These are phyloP conservation scores for Fraxinus quadrangulata DNA, from an alignment of 257 asterid genomes.

Conservation along the genomic window DNA sequence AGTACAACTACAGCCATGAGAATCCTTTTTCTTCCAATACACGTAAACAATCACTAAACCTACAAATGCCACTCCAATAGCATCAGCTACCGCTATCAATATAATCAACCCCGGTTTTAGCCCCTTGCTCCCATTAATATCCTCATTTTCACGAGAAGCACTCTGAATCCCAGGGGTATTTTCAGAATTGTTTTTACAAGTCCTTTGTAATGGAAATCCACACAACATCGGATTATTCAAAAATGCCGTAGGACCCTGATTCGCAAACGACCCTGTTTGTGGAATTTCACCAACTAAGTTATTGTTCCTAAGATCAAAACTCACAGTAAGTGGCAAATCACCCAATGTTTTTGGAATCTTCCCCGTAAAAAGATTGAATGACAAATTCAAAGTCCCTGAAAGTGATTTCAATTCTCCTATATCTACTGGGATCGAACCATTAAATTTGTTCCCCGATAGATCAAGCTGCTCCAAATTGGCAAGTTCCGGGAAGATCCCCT, in stretches of 20 bases:
- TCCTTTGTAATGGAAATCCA: slow-evolving; percentile 87
- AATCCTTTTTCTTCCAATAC: slow-evolving; percentile 86
- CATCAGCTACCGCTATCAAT: slow-evolving; percentile 76
- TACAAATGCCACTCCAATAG: slow-evolving; percentile 72
- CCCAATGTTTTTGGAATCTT: slow-evolving; percentile 70
- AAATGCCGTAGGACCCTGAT: slow-evolving; percentile 96
- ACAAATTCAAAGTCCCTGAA: slow-evolving; percentile 76
- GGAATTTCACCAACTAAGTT: slow-evolving; percentile 87
- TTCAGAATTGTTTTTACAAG: slow-evolving; percentile 56
- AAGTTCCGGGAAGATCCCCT: slow-evolving; percentile 74
- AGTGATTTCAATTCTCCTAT: slow-evolving; percentile 82
- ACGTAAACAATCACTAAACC: slow-evolving; percentile 72
- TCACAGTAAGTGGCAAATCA: slow-evolving; percentile 79
- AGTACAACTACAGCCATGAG: slow-evolving; percentile 85
- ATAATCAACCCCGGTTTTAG: slow-evolving; percentile 74
- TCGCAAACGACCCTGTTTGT: slow-evolving; percentile 86
- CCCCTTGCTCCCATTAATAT: slow-evolving; percentile 46
- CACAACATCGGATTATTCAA: slow-evolving; percentile 74
- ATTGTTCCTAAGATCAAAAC: slow-evolving; percentile 82
- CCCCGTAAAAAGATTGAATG: slow-evolving; percentile 74
- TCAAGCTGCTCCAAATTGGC: slow-evolving; percentile 82
- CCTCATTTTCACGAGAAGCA: slow-evolving; percentile 30
- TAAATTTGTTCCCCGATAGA: slow-evolving; percentile 61
- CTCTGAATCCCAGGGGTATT: slow-evolving; percentile 37
- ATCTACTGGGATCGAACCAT: slow-evolving; percentile 78